Conservation (phyloP, 2,329 filamentous ascomycete species). For the Arachnomyces sp. region DNA sequence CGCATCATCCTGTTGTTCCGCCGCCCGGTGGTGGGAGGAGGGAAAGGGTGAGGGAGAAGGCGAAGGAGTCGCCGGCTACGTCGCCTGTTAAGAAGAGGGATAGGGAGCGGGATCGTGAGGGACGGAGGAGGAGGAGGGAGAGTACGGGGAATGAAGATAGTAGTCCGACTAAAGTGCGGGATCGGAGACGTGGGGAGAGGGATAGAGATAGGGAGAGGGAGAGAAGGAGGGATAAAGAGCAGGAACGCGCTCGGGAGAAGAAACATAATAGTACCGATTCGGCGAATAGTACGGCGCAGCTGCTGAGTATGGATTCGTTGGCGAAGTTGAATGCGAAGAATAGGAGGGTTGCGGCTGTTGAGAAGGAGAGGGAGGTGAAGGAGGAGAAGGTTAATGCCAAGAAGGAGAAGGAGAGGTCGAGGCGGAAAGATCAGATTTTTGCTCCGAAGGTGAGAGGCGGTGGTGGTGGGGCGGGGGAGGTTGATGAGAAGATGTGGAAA, state of each 20-base stretch:
- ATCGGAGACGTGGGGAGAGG: constrained; percentile 16
- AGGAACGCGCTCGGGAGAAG: constrained; percentile 13
- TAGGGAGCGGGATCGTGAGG: constrained; percentile 26
- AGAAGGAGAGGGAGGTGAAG: constrained; percentile 35
- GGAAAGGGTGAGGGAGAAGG: constrained; percentile 22
- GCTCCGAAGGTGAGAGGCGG: constrained; percentile 16
- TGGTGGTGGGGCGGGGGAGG: constrained; percentile 26
- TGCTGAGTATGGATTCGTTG: constrained; percentile 50
- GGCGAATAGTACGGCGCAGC: constrained; percentile 34
- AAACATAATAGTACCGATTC: constrained; percentile 37
- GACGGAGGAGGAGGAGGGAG: constrained; percentile 21
- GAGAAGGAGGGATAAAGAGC: constrained; percentile 7
- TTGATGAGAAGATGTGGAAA: constrained; percentile 14
- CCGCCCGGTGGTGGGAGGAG: constrained; percentile 4
- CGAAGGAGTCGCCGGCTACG: constrained; percentile 29
- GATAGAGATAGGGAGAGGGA: constrained; percentile 13
- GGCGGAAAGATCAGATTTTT: constrained; percentile 16
- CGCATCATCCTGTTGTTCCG: constrained; percentile 9
- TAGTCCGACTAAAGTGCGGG: constrained; percentile 18
- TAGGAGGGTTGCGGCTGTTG: constrained; percentile 44
- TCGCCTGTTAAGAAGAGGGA: constrained; percentile 29
- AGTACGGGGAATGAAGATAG: constrained; percentile 19
- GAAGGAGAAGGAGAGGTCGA: constrained; percentile 27
- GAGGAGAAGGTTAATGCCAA: constrained; percentile 11
- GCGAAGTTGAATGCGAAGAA: constrained; percentile 60